Evolutionary conservation across 1,139 yeast species (phyloP).

Genomic region (Geotrichum fermentans): DNA sequence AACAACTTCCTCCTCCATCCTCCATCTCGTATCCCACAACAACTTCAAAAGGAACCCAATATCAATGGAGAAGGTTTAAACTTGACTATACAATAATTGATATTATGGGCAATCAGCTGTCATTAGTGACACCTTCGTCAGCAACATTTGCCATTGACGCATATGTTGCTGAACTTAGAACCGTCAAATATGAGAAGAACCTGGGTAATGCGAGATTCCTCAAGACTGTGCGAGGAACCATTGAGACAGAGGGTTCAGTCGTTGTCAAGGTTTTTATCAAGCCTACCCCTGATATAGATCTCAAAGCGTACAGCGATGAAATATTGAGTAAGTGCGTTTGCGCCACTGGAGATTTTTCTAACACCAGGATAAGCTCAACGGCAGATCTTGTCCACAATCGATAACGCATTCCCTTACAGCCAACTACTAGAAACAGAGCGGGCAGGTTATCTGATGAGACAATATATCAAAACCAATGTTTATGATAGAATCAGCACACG

Average conservation of each 20-base stretch:
- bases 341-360: background rate
- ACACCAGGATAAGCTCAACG: slow-evolving; percentile 33
- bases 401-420: slow-evolving; percentile 66
- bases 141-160: slow-evolving; percentile 91
- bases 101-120: slow-evolving; percentile 79
- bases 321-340: slow-evolving; percentile 24
- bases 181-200: slow-evolving; percentile 67
- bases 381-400: slow-evolving; percentile 43
- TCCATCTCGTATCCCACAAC: background rate
- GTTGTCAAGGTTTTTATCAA: slow-evolving; percentile 80
- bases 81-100: slow-evolving; percentile 64
- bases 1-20: background rate
- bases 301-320: slow-evolving; percentile 29
- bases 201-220: slow-evolving; percentile 74
- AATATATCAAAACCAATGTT: slow-evolving; percentile 67
- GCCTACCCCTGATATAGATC: slow-evolving; percentile 48
- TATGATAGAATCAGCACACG: slow-evolving; percentile 81
- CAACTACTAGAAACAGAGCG: slow-evolving; percentile 81
- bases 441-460: slow-evolving; percentile 87
- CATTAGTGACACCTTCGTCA: slow-evolving; percentile 82
- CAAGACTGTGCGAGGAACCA: slow-evolving; percentile 71
- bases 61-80: slow-evolving; percentile 53
- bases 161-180: slow-evolving; percentile 71
- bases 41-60: background rate
- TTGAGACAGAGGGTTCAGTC: slow-evolving; percentile 58